Conservation (phyloP, 306 rosid genomes). For the Abrus pulchellus region DNA sequence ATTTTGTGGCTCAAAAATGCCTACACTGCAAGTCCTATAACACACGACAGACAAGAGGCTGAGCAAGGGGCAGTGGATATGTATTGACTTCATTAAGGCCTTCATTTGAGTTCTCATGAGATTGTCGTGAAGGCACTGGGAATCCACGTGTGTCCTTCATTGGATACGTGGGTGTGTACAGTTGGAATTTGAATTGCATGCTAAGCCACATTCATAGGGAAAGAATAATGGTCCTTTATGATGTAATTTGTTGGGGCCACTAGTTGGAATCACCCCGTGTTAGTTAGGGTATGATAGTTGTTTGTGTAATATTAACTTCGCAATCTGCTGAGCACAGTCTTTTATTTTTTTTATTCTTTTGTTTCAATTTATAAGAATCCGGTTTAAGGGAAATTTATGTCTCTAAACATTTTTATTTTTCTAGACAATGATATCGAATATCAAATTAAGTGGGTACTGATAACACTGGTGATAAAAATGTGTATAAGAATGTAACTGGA, state of each 20-base stretch:
- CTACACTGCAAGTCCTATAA: conserved; percentile 82
- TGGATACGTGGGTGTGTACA: background rate
- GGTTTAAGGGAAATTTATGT: no score
- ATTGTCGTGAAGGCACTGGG: conserved; percentile 18
- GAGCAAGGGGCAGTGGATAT: conserved; percentile 48
- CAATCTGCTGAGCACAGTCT: background rate
- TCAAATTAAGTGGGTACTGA: no score
- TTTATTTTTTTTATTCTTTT: no score
- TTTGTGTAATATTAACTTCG: background rate
- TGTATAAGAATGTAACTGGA: no score
- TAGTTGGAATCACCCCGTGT: background rate
- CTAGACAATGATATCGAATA: no score
- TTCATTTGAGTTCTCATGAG: conserved; percentile 21
- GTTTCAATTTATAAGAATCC: no score
- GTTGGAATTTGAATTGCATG: background rate
- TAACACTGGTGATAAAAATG: no score
- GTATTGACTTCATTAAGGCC: conserved; percentile 3
- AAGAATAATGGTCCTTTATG: conserved; percentile 25
- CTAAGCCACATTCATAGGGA: conserved; percentile 19
- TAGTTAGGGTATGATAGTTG: conserved; percentile 2
- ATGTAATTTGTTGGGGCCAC: conserved; percentile 9
- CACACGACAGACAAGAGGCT: conserved; percentile 79
- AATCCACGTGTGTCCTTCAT: background rate
- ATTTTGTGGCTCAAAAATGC: conserved; percentile 82
- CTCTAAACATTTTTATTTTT: no score